Conservation (phyloP, 176 grass and related monocot species). For the Musa beccarii region DNA sequence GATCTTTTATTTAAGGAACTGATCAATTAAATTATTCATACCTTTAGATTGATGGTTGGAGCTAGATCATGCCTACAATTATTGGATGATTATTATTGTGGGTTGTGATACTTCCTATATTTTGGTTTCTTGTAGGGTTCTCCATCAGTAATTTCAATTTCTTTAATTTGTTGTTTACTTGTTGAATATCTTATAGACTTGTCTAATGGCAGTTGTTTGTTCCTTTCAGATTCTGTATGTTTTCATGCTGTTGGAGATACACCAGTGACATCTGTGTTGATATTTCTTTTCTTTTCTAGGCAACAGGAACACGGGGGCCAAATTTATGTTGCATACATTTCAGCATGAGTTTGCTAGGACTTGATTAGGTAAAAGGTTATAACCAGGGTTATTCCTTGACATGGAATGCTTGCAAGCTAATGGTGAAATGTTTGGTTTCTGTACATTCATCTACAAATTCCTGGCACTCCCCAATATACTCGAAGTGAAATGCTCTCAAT, state of each 20-base stretch:
- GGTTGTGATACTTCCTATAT: neutral
- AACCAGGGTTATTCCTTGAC: neutral
- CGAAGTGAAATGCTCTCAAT: neutral
- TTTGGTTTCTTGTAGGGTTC: neutral
- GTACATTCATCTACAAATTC: too few species aligned
- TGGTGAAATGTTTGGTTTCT: too few species aligned
- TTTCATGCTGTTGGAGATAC: neutral
- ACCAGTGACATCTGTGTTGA: neutral
- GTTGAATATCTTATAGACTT: neutral
- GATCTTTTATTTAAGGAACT: neutral
- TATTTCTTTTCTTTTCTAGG: neutral
- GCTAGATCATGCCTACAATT: neutral
- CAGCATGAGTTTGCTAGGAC: neutral
- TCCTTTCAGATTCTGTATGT: neutral
- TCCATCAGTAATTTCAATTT: neutral
- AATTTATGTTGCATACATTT: neutral
- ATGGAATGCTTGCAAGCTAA: too few species aligned
- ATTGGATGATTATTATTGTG: neutral
- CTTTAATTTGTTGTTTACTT: neutral
- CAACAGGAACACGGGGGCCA: neutral
- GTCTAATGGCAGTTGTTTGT: neutral
- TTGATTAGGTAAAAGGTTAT: neutral
- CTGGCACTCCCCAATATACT: too few species aligned
- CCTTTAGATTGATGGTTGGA: neutral
- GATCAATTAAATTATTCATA: neutral